These are phyloP conservation scores for Acacia crassicarpa DNA, from an alignment of 306 rosid species.

Conservation along the genomic window DNA sequence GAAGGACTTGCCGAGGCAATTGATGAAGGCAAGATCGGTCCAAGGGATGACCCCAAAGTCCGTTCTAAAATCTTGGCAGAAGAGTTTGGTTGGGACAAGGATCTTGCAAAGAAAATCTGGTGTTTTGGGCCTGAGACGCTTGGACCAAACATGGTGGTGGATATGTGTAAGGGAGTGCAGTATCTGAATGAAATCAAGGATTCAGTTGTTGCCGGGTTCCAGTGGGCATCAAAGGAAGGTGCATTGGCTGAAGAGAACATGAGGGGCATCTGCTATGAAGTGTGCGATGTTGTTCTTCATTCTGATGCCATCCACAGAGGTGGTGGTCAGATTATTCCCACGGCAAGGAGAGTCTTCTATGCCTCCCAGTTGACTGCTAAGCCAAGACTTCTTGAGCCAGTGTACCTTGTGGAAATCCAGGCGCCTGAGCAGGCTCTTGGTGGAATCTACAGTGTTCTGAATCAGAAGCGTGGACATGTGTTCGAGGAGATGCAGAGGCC, in stretches of 20 bases:
- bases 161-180: constrained; percentile 88
- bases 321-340: constrained; percentile 84
- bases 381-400: constrained; percentile 87
- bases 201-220: constrained; percentile 79
- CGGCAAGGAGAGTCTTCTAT: constrained; percentile 77
- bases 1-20: constrained; percentile 79
- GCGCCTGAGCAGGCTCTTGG: constrained; percentile 88
- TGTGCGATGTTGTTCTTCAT: constrained; percentile 77
- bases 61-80: constrained; percentile 67
- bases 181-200: constrained; percentile 84
- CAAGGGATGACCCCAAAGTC: constrained; percentile 75
- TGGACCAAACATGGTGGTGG: constrained; percentile 92
- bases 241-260: constrained; percentile 79
- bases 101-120: constrained; percentile 90
- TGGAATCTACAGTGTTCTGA: constrained; percentile 81
- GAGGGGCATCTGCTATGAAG: constrained; percentile 79
- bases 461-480: constrained; percentile 79
- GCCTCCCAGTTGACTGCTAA: constrained; percentile 76
- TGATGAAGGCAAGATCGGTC: constrained; percentile 79
- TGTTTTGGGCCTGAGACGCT: constrained; percentile 83
- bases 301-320: constrained; percentile 88
- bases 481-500: constrained; percentile 82
- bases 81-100: constrained; percentile 82
- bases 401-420: constrained; percentile 79
- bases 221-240: constrained; percentile 92